These are phyloP conservation scores for Scytalidium sp. DNA, from an alignment of 2,329 filamentous ascomycete species.

Conservation along the genomic window DNA sequence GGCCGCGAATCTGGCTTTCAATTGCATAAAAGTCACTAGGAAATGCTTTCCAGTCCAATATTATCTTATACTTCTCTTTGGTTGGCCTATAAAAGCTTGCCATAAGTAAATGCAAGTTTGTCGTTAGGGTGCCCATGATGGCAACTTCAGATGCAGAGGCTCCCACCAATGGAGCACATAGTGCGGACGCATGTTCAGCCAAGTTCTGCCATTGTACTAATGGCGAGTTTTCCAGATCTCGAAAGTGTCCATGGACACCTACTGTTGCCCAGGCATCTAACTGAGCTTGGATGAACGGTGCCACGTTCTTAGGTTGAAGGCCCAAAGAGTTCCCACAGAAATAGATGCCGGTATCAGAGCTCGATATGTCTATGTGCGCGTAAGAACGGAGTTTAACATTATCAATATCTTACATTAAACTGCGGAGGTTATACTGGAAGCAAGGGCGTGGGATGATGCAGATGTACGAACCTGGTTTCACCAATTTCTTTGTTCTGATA, in stretches of 20 bases:
- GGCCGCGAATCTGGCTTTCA: constrained; percentile 74
- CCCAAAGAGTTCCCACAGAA: constrained; percentile 90
- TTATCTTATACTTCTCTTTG: constrained; percentile 59
- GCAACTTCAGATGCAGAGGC: constrained; percentile 72
- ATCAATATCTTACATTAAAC: neutral
- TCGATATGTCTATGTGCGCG: constrained; percentile 1
- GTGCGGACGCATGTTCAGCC: constrained; percentile 68
- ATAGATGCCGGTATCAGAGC: constrained; percentile 60
- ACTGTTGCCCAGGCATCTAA: constrained; percentile 82
- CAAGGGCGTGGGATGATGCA: neutral
- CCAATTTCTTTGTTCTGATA: constrained; percentile 60
- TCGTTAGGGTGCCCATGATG: constrained; percentile 82
- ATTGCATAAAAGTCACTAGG: constrained; percentile 86
- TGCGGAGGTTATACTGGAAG: constrained; percentile 1
- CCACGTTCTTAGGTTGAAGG: constrained; percentile 70
- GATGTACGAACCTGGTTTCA: constrained; percentile 26
- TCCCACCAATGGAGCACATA: constrained; percentile 73
- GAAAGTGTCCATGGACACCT: constrained; percentile 83
- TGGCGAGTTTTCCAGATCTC: constrained; percentile 61
- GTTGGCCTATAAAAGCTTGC: constrained; percentile 67
- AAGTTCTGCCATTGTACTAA: constrained; percentile 74
- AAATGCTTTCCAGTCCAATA: constrained; percentile 79
- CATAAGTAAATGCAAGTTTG: constrained; percentile 67
- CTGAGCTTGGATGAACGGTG: constrained; percentile 66
- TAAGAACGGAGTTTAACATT: neutral